Evolutionary conservation across 1,139 yeast species (phyloP), one percentile per base, ranked within the genome.

Genomic region (Protomyces macrosporus): DNA sequence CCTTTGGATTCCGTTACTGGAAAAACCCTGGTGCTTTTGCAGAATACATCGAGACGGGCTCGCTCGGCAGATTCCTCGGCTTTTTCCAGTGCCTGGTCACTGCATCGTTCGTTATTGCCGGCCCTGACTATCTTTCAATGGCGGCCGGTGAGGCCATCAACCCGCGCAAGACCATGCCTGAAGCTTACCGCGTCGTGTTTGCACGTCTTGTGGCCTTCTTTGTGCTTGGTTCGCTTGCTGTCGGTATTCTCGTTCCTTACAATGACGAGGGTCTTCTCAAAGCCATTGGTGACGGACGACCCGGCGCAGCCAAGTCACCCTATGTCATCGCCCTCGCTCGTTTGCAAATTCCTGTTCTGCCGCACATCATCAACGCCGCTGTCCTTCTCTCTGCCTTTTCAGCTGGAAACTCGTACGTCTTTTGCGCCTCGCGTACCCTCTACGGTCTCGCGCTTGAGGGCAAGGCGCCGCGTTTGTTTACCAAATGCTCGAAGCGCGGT

Each of bases 71-170:
- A 88, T 0, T 84, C 85, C 71, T 79, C 81, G 69, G 88, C 89
- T 63, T 84, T 86, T 57, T 90, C 86, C n/a, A 80, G 77, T 65
- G 85, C 87, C 3, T 85, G 86, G 72, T 88, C 85, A 6, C 82
- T 73, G 89, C 58, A 83, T 87, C 9, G 73, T 80, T 39, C 84
- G 88, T 83, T 12, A 71, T 84, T 58, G 79, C 82, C n/a, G 96
- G 95, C 34, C 86, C 91, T 67, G 97, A 91, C 75, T 82, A 88
- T 69, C 88, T 88, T 37, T 97, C 96, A 70, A 82, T 91, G 66
- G 84, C 96, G 4, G 93, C 95, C 16, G 96, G 96, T 73, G 97
- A 91, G 76, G 83, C 93, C 60, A 81, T 82, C 58, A 88, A 88
- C 75, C 97, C 97, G 65, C 80, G 88, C 73, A 84, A 82, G 69